phyloP scores from a whole-genome alignment of 352 stramenopile species.

The Phytopythium aichiense region DNA sequence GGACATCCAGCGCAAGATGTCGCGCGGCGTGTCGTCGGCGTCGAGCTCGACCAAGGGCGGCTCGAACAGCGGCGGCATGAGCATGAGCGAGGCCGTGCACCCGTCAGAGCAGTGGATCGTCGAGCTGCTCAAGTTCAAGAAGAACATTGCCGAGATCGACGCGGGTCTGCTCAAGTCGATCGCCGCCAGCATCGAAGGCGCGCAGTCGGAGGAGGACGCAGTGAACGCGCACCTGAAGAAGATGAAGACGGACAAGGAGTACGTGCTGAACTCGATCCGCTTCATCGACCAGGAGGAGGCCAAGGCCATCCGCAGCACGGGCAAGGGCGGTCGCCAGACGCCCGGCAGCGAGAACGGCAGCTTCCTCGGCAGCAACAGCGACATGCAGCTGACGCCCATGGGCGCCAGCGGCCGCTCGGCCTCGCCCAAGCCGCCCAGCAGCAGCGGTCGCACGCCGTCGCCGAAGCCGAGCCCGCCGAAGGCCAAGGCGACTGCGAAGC shows the following conservation, averaged over 20 bases:
- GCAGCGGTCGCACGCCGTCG: conserved; percentile 11
- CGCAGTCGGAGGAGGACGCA: conserved; percentile 59
- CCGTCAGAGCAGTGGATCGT: conserved; percentile 86
- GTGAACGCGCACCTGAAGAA: conserved; percentile 70
- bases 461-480: conserved; percentile 14
- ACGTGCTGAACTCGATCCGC: conserved; percentile 86
- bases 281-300: conserved; percentile 89
- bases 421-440: conserved; percentile 9
- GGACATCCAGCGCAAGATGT: conserved; percentile 82
- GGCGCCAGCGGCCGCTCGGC: conserved; percentile 20
- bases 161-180: conserved; percentile 61
- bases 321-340: conserved; percentile 60
- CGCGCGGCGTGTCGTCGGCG: conserved; percentile 34
- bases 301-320: conserved; percentile 77
- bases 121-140: conserved; percentile 83
- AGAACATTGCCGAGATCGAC: conserved; percentile 84
- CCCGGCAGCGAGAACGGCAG: conserved; percentile 56
- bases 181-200: conserved; percentile 38
- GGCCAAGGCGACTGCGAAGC: conserved; percentile 16
- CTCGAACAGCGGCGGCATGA: conserved; percentile 45
- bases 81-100: conserved; percentile 65
- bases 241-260: conserved; percentile 88
- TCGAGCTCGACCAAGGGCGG: conserved; percentile 24
- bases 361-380: conserved; percentile 25
- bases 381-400: conserved; percentile 28